phyloP scores from a whole-genome alignment of 352 stramenopile genomes.

The Phytophthora lateralis region DNA sequence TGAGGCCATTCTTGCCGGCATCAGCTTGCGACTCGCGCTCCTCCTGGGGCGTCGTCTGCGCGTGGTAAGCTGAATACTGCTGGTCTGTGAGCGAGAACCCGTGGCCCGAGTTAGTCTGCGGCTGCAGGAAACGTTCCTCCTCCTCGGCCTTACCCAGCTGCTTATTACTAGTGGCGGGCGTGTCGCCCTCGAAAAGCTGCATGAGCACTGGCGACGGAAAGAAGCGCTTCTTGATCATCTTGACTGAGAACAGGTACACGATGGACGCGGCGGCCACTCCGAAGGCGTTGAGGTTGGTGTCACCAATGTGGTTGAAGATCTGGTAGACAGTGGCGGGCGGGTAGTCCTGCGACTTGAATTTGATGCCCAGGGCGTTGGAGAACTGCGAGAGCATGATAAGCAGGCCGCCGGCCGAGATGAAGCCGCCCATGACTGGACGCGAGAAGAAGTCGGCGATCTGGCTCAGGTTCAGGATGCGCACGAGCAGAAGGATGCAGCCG shows the following conservation, averaged over 20 bases:
- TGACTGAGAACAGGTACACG: slow-evolving; percentile 6
- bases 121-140: slow-evolving; percentile 10
- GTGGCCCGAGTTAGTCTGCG: slow-evolving; percentile 1
- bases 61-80: slow-evolving; percentile 8
- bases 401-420: slow-evolving; percentile 12
- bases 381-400: slow-evolving; percentile 12
- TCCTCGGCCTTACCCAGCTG: slow-evolving; percentile 6
- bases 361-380: slow-evolving; percentile 8
- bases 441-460: slow-evolving; percentile 17
- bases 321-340: slow-evolving; percentile 6
- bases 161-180: slow-evolving; percentile 1
- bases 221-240: slow-evolving; percentile 10
- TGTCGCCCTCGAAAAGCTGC: slow-evolving; percentile 10
- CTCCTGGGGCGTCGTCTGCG: slow-evolving; percentile 6
- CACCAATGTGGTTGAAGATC: slow-evolving; percentile 7
- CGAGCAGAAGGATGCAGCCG: slow-evolving; percentile 13
- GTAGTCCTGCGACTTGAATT: slow-evolving; percentile 9
- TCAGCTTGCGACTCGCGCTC: slow-evolving; percentile 1
- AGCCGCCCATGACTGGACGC: slow-evolving; percentile 12
- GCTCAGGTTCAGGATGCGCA: slow-evolving; percentile 11
- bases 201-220: slow-evolving; percentile 13
- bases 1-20: slow-evolving; percentile 2
- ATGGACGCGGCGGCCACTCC: slow-evolving; percentile 3
- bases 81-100: slow-evolving; percentile 12
- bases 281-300: slow-evolving; percentile 17